Evolutionary conservation across 345 rosid genomes (phyloP), one percentile per base, ranked within the genome.

Genomic region (Mangifera indica): DNA sequence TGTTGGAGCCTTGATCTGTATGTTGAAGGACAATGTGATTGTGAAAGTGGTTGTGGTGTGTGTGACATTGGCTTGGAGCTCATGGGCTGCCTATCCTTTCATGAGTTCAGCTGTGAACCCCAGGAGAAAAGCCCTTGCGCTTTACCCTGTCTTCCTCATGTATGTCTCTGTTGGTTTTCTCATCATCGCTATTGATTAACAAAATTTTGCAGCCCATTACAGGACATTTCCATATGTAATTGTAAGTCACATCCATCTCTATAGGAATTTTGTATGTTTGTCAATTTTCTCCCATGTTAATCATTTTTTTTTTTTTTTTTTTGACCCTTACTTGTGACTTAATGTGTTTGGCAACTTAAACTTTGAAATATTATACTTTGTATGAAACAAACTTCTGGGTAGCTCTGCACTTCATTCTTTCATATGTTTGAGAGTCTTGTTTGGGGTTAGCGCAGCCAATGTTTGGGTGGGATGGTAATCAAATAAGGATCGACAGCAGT

Each of bases 51-150:
- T 88, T 3, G 97, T 88, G 54, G 98, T 92, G 15, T 74, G 69
- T 45, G 89, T 90, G 74, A 85, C 97, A 0, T 79, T 92, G 78
- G 90, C 96, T 14, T 92, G 98, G 97, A 90, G 98, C 79, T 88
- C 97, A 2, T 90, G 98, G 98, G 94, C 98, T 7, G 96, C 98
- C 68, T 92, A 90, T 76, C 98, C 98, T 26, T 92, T 92, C 89
- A 92, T 92, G 94, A 90, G 98, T 66, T 82, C 96, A 0, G 98
- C 98, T 0, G 96, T 92, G 70, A 92, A 88, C 78, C 93, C 96
- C 2, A 84, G 91, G 75, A 80, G 96, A 49, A 92, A 92, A 75
- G 96, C 94, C 64, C 97, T 92, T 0, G 93, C 97, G 3, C 96
- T 92, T 58, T 92, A 88, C 77, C 98, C 99, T 0, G 96, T 92